phyloP scores from a whole-genome alignment of 257 asterid species.

The Solanum bukasovii region DNA sequence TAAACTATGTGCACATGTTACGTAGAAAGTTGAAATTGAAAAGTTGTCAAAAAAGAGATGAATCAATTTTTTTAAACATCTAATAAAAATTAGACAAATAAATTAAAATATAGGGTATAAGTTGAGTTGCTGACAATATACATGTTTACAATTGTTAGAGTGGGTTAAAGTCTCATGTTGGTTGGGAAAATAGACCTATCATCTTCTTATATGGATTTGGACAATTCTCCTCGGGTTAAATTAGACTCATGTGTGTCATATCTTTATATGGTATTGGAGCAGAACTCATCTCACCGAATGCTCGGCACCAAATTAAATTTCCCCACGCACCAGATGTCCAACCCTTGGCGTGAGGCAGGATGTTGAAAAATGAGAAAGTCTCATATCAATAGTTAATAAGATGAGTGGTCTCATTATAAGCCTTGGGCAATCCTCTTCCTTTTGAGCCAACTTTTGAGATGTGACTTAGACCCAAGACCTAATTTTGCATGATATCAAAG shows the following conservation, averaged over 20 bases:
- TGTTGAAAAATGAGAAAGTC: background rate
- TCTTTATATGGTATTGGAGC: background rate
- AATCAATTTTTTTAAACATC: too few species aligned
- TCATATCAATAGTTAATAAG: background rate
- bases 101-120: too few species aligned
- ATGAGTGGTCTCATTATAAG: background rate
- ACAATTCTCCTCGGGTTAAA: too few species aligned
- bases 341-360: background rate
- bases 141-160: background rate
- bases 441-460: background rate
- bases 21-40: too few species aligned
- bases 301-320: too few species aligned
- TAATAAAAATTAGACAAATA: background rate
- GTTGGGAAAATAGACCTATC: background rate
- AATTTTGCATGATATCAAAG: background rate
- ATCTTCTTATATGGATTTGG: background rate
- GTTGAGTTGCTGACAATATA: background rate
- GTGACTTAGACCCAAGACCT: background rate
- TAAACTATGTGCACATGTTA: background rate
- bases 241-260: background rate
- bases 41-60: too few species aligned
- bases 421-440: background rate
- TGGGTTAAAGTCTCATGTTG: background rate
- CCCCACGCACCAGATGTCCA: background rate
- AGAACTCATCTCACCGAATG: background rate